Evolutionary conservation across 2,329 filamentous ascomycete genomes (phyloP).

Genomic region (Kalmusia sp.): DNA sequence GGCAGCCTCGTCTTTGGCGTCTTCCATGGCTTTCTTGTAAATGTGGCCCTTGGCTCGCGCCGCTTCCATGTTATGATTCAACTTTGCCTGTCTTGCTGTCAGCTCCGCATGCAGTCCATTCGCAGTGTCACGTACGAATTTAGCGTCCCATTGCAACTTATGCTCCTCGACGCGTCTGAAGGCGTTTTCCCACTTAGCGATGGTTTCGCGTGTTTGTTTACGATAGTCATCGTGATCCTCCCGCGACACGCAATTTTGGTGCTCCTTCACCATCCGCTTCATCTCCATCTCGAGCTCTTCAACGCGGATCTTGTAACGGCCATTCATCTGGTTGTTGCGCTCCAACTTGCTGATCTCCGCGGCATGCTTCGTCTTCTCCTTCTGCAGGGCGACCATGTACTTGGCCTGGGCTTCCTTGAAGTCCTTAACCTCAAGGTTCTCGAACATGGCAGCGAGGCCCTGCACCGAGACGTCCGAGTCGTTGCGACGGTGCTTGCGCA

Average conservation of each 20-base stretch:
- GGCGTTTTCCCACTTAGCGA: constrained; percentile 42
- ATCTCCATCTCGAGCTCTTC: constrained; percentile 40
- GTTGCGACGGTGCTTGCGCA: constrained; percentile 40
- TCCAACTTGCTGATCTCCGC: constrained; percentile 53
- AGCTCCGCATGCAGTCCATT: background rate
- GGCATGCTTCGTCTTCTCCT: constrained; percentile 48
- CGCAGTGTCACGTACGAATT: constrained; percentile 28
- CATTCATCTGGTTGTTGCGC: constrained; percentile 65
- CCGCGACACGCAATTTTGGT: constrained; percentile 31
- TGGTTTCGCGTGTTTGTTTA: constrained; percentile 37
- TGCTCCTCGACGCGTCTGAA: constrained; percentile 40
- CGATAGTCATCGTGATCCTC: constrained; percentile 38
- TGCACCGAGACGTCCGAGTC: constrained; percentile 48
- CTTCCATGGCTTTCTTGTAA: constrained; percentile 28
- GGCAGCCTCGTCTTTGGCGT: constrained; percentile 32
- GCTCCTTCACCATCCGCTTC: constrained; percentile 27
- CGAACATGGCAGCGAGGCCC: constrained; percentile 72
- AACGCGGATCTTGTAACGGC: constrained; percentile 34
- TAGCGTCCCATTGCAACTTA: constrained; percentile 31
- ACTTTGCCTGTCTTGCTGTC: constrained; percentile 25
- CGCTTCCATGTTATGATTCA: constrained; percentile 29
- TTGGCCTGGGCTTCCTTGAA: constrained; percentile 52
- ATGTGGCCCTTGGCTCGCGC: constrained; percentile 32
- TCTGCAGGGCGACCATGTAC: constrained; percentile 52
- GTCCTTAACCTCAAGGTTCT: constrained; percentile 66